Conservation (phyloP, 768 basidiomycete genomes). For the Auricularia cornea region DNA sequence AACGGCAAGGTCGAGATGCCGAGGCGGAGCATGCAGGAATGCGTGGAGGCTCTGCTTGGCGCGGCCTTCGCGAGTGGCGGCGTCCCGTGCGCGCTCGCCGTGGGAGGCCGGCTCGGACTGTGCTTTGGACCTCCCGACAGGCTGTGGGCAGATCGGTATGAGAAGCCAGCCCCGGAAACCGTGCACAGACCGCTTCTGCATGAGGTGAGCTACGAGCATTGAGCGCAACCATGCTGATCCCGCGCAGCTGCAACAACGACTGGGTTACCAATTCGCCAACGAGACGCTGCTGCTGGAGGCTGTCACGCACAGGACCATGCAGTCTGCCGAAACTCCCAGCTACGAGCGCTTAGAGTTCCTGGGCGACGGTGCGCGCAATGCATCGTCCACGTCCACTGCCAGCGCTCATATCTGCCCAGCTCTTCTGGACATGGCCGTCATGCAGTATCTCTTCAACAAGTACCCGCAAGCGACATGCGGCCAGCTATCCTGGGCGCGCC, state of each 20-base stretch:
- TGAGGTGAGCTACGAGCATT: constrained; percentile 3
- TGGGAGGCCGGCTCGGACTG: constrained; percentile 58
- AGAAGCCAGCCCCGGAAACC: constrained; percentile 20
- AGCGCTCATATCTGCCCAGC: constrained; percentile 31
- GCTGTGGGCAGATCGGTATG: constrained; percentile 60
- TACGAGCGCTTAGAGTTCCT: constrained; percentile 87
- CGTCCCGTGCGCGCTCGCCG: constrained; percentile 53
- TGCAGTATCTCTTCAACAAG: constrained; percentile 60
- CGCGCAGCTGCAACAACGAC: constrained; percentile 40
- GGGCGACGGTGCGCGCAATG: constrained; percentile 67
- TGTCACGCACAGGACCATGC: constrained; percentile 78
- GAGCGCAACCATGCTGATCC: background rate
- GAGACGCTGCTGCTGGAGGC: constrained; percentile 65
- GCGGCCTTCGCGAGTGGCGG: constrained; percentile 70
- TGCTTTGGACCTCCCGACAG: constrained; percentile 56
- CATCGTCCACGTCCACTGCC: constrained; percentile 3
- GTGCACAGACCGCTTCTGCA: constrained; percentile 40
- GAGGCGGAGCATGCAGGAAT: constrained; percentile 72
- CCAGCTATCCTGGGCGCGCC: constrained; percentile 62
- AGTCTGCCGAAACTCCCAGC: constrained; percentile 41
- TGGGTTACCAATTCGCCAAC: constrained; percentile 64
- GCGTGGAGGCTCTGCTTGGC: constrained; percentile 79
- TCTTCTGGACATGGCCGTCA: constrained; percentile 61
- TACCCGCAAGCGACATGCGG: constrained; percentile 68
- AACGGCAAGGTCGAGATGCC: constrained; percentile 25